Percentiles rank a stretch among this genome's conserved stretches.
Conservation (phyloP, 192 early-diverging fungal species). For the Dispira simplex region DNA sequence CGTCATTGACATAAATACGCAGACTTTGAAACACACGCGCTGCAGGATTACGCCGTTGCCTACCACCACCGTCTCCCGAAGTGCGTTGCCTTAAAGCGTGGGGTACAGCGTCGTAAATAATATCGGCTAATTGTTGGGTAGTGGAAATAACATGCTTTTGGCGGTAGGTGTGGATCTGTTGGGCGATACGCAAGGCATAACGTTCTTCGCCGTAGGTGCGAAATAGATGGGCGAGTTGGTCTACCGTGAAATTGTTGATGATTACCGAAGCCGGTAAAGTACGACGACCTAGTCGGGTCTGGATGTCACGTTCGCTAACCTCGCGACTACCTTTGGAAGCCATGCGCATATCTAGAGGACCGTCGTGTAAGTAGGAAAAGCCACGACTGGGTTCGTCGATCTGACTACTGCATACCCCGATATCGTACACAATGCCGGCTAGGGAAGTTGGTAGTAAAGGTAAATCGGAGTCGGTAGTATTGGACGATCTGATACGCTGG, state of each 20-base stretch:
- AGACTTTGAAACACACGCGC: constrained; percentile 39
- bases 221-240: constrained; percentile 47
- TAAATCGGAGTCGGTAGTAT: too few relatives aligned
- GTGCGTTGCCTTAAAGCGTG: constrained; percentile 17
- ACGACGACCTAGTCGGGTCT: constrained; percentile 14
- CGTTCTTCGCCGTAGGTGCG: constrained; percentile 49
- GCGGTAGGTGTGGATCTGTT: constrained; percentile 39
- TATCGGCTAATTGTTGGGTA: constrained; percentile 35
- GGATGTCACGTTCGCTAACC: constrained; percentile 2
- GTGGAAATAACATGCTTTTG: constrained; percentile 29
- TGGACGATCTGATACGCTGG: constrained; percentile 9
- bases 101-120: constrained; percentile 34
- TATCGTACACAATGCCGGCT: constrained; percentile 58
- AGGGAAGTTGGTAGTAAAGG: constrained; percentile 13
- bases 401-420: constrained; percentile 58
- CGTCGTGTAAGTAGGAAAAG: constrained; percentile 48
- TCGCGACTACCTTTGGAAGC: constrained; percentile 18
- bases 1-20: constrained; percentile 58
- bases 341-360: constrained; percentile 70
- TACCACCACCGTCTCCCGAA: constrained; percentile 14
- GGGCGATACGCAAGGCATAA: constrained; percentile 36
- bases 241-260: constrained; percentile 41
- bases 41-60: constrained; percentile 35
- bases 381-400: constrained; percentile 43
- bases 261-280: constrained; percentile 44